A percentile compares a stretch with the other conserved stretches of the same genome.
Evolutionary conservation across 257 asterid species (phyloP).

Genomic region (Nicotiana tomentosiformis): DNA sequence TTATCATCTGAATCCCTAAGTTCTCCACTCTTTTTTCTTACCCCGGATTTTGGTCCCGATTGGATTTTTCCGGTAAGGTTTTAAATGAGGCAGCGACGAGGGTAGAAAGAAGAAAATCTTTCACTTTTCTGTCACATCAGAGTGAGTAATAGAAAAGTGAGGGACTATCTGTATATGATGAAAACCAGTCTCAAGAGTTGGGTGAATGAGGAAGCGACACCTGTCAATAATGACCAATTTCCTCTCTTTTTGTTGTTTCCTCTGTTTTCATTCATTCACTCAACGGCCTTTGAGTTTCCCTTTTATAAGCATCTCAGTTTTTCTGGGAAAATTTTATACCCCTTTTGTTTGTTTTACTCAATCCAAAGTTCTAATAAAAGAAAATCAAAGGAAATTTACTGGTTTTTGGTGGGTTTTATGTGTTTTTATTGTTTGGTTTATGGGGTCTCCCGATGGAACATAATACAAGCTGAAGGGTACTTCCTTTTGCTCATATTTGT

Average conservation of each 20-base stretch:
- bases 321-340: constrained; percentile 3
- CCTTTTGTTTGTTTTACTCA: background rate
- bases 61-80: no score
- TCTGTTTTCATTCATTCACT: constrained; percentile 7
- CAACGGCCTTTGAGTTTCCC: constrained; percentile 12
- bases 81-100: no score
- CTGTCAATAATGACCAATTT: background rate
- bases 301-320: constrained; percentile 16
- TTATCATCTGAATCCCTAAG: no score
- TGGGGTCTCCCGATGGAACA: background rate
- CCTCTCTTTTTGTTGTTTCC: constrained; percentile 10
- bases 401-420: background rate
- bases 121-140: no score
- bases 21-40: no score
- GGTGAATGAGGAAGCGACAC: no score
- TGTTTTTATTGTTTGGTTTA: constrained; percentile 3
- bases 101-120: no score
- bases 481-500: background rate
- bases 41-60: no score
- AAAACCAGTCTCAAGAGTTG: no score
- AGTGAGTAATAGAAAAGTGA: no score
- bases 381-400: background rate
- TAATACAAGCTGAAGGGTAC: background rate
- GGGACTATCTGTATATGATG: no score
- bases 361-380: background rate